A percentile compares a stretch with the other conserved stretches of the same genome.
Evolutionary conservation across 768 basidiomycete species (phyloP).

Genomic region (Mycena alexandri): DNA sequence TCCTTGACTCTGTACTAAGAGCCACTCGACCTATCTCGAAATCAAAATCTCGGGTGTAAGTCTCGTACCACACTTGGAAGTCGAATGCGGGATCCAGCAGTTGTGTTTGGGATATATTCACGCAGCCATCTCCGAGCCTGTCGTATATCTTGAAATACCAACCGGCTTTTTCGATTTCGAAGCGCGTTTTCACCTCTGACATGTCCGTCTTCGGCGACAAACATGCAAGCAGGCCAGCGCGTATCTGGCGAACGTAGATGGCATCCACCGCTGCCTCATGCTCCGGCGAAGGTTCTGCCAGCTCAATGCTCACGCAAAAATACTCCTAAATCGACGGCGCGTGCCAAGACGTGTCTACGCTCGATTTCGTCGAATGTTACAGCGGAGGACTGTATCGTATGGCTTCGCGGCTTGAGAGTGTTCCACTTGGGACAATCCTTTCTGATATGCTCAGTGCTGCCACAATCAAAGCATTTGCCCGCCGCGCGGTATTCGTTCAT

Average conservation of each 20-base stretch:
- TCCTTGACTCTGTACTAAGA: too few species aligned
- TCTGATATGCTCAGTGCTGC: constrained; percentile 6
- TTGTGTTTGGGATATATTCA: neutral
- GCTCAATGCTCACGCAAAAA: neutral
- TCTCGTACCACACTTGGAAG: neutral
- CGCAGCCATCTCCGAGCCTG: neutral
- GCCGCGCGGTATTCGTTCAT: too few species aligned
- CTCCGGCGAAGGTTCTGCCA: neutral
- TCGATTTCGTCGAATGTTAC: constrained; percentile 5
- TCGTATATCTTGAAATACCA: neutral
- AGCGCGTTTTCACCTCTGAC: neutral
- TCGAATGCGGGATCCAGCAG: constrained; percentile 2
- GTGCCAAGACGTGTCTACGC: neutral
- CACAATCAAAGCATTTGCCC: too few species aligned
- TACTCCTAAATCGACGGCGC: neutral
- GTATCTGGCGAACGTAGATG: neutral
- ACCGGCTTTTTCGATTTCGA: neutral
- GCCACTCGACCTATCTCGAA: too few species aligned
- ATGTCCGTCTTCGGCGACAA: too few species aligned
- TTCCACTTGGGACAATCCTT: constrained; percentile 23
- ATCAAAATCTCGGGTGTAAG: too few species aligned
- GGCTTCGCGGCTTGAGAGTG: constrained; percentile 1
- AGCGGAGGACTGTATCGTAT: neutral
- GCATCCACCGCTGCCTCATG: neutral
- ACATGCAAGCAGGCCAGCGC: neutral